phyloP scores from a whole-genome alignment of 305 asterid species.

The Nicotiana rustica region DNA sequence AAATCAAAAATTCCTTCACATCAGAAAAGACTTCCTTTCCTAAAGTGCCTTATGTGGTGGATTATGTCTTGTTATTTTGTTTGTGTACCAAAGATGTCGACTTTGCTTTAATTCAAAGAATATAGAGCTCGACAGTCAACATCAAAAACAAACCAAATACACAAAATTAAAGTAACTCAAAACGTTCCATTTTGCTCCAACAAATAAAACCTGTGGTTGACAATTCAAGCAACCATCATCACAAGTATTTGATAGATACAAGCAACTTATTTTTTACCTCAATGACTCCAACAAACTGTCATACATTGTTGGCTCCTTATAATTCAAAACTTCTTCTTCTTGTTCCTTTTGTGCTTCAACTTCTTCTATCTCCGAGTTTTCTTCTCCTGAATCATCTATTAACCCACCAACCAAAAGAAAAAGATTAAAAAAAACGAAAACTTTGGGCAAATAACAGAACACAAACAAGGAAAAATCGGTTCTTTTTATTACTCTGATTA shows the following conservation, averaged over 20 bases:
- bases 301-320: slow-evolving; percentile 55
- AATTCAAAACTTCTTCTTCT: slow-evolving; percentile 39
- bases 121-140: not conserved
- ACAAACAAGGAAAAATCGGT: not conserved
- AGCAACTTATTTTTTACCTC: slow-evolving; percentile 50
- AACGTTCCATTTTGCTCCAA: not conserved
- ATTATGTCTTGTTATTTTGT: not conserved
- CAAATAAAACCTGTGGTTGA: not conserved
- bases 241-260: not conserved
- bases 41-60: not conserved
- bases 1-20: not conserved
- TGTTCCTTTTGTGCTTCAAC: slow-evolving; percentile 31
- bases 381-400: slow-evolving; percentile 52
- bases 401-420: slow-evolving; percentile 13
- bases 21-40: not conserved
- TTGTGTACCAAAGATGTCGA: not conserved
- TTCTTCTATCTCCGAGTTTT: slow-evolving; percentile 41
- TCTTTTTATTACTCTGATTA: not conserved
- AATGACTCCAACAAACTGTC: slow-evolving; percentile 68
- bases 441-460: not conserved
- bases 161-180: not conserved
- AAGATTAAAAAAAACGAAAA: not conserved
- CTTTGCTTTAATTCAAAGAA: not conserved
- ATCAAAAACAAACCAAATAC: not conserved
- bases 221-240: not conserved